These are phyloP conservation scores for Botryotinia convoluta DNA, from an alignment of 2,329 filamentous ascomycete genomes.

Conservation along the genomic window DNA sequence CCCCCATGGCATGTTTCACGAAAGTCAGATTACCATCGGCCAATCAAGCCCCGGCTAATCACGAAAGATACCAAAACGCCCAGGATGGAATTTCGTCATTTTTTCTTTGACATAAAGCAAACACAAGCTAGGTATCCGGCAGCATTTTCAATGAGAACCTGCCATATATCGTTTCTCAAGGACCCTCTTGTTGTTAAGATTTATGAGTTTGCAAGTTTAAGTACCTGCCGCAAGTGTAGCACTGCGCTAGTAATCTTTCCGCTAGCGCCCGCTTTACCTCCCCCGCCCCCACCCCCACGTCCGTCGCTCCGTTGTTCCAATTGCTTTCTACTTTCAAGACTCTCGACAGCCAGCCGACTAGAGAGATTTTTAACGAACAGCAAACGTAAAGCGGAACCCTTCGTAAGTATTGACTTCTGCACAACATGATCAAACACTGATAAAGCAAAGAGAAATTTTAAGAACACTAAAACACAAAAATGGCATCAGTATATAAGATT, in stretches of 20 bases:
- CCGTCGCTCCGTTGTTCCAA: background rate
- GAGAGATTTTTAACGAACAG: background rate
- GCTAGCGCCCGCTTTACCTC: background rate
- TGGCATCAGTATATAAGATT: constrained; percentile 16
- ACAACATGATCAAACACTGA: background rate
- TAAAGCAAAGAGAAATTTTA: background rate
- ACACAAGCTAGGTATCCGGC: background rate
- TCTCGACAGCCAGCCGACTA: background rate
- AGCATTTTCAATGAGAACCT: background rate
- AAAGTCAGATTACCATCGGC: background rate
- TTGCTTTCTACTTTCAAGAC: background rate
- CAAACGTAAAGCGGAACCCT: no score
- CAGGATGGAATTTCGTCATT: background rate
- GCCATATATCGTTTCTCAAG: background rate
- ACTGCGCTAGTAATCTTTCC: background rate
- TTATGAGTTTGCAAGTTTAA: background rate
- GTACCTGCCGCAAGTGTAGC: background rate
- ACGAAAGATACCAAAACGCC: background rate
- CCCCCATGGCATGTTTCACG: background rate
- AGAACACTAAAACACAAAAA: background rate
- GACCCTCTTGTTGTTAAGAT: background rate
- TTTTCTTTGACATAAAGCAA: background rate
- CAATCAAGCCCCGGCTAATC: background rate
- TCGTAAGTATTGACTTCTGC: background rate
- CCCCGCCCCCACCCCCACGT: background rate